These are phyloP conservation scores for Xylariaceae sp. DNA, from an alignment of 2,329 filamentous ascomycete species.

Conservation along the genomic window DNA sequence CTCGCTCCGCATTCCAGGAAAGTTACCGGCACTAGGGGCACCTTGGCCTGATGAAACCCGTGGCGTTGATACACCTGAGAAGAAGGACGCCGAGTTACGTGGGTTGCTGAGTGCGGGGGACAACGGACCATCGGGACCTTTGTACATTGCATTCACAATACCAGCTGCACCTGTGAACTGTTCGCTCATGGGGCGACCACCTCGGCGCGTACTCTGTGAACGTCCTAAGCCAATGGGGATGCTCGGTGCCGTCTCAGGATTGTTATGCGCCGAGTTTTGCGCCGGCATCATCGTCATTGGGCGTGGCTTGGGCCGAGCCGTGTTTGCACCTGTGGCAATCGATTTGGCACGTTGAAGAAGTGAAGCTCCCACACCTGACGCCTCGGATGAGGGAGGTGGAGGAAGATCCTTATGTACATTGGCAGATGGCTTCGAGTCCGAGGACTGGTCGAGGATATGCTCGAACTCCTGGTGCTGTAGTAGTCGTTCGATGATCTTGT, in stretches of 20 bases:
- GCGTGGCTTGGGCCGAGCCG: conserved; percentile 54
- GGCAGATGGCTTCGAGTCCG: conserved; percentile 61
- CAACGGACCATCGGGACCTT: conserved; percentile 69
- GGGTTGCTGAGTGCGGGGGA: conserved; percentile 66
- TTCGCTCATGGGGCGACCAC: conserved; percentile 66
- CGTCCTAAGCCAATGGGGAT: conserved; percentile 71
- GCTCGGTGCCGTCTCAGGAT: conserved; percentile 77
- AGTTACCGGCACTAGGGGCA: conserved; percentile 65
- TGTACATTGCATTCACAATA: conserved; percentile 90
- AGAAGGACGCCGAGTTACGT: conserved; percentile 69
- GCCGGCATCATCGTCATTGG: conserved; percentile 65
- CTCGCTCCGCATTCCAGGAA: conserved; percentile 73
- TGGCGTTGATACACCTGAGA: conserved; percentile 46
- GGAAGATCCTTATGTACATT: conserved; percentile 86
- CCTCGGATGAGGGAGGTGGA: conserved; percentile 65
- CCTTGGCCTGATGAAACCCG: conserved; percentile 53
- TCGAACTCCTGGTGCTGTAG: conserved; percentile 95
- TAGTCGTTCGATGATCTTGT: conserved; percentile 96
- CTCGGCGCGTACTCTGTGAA: conserved; percentile 60
- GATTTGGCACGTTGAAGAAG: conserved; percentile 68
- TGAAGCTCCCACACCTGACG: conserved; percentile 55
- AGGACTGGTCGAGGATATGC: conserved; percentile 84
- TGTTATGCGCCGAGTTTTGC: conserved; percentile 56
- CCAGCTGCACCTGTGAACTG: conserved; percentile 69
- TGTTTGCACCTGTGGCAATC: conserved; percentile 53